A percentile compares a stretch with the other conserved stretches of the same genome.
phyloP scores from a whole-genome alignment of 371 early-diverging fungal species.

The Mortierella sp. region DNA sequence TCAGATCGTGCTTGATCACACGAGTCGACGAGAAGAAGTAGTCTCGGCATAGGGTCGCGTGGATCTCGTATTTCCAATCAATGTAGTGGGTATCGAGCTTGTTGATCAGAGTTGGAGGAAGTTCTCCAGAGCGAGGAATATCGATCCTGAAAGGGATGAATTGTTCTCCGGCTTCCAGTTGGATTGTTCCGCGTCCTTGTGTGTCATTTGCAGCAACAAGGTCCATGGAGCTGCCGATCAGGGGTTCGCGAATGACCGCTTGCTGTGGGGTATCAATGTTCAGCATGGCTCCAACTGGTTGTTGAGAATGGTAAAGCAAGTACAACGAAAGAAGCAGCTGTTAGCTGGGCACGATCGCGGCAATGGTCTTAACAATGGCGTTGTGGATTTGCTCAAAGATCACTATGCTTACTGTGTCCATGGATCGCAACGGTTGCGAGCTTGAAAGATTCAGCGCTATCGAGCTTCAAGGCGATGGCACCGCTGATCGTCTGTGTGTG shows the following conservation, averaged over 20 bases:
- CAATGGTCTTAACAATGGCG: too few species aligned
- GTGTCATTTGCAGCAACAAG: constrained; percentile 51
- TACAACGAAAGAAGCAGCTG: not conserved
- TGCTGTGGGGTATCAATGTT: constrained; percentile 34
- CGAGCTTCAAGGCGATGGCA: constrained; percentile 28
- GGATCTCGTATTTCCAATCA: constrained; percentile 54
- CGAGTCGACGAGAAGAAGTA: constrained; percentile 48
- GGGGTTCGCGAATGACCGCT: constrained; percentile 19
- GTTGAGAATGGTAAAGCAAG: not conserved
- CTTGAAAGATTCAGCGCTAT: constrained; percentile 36
- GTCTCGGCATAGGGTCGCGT: constrained; percentile 38
- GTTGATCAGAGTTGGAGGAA: constrained; percentile 53
- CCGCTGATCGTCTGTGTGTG: constrained; percentile 39
- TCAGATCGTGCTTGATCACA: constrained; percentile 44
- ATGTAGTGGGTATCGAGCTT: constrained; percentile 49
- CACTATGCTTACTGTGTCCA: constrained; percentile 38
- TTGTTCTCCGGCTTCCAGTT: constrained; percentile 34
- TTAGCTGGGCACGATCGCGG: not conserved
- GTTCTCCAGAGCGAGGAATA: constrained; percentile 20
- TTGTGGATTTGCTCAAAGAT: not conserved
- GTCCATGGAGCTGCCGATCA: constrained; percentile 27
- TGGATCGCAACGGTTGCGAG: constrained; percentile 44
- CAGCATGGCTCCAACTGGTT: constrained; percentile 41
- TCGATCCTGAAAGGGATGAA: constrained; percentile 52
- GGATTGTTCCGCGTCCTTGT: constrained; percentile 31